These are phyloP conservation scores for Lunasporangiospora selenospora DNA, from an alignment of 192 early-diverging fungal genomes.

Conservation along the genomic window DNA sequence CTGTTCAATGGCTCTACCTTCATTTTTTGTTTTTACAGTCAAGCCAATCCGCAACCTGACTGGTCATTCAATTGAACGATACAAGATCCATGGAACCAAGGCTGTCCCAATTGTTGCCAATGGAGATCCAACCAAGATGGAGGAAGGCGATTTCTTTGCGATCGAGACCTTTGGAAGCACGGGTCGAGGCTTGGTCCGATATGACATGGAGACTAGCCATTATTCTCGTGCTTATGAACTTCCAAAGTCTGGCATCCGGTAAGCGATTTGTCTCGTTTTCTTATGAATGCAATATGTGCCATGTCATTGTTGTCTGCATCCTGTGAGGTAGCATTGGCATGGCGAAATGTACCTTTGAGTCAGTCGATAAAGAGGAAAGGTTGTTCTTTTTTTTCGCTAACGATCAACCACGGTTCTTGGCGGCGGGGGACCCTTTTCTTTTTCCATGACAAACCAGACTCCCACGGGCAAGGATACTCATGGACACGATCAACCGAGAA, in stretches of 20 bases:
- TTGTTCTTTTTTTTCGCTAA: conserved; percentile 2
- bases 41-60: conserved; percentile 96
- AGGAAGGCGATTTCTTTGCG: conserved; percentile 92
- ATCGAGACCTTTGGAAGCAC: conserved; percentile 99
- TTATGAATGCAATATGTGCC: conserved; percentile 2
- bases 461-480: conserved; percentile 74
- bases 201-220: conserved; percentile 92
- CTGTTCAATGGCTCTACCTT: neutral
- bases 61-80: conserved; percentile 93
- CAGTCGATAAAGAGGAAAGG: no score
- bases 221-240: conserved; percentile 74
- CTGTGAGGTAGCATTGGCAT: neutral
- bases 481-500: conserved; percentile 82
- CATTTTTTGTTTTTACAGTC: conserved; percentile 50
- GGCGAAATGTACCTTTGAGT: neutral
- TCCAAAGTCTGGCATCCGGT: conserved; percentile 68
- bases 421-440: no score
- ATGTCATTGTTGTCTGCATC: neutral
- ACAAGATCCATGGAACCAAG: conserved; percentile 94
- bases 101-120: conserved; percentile 94
- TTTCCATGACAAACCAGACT: conserved; percentile 49
- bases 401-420: no score
- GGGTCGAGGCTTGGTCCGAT: conserved; percentile 85
- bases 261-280: conserved; percentile 2
- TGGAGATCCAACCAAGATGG: conserved; percentile 90